phyloP scores from a whole-genome alignment of 2,329 filamentous ascomycete species.

The Epichloe gansuensis region DNA sequence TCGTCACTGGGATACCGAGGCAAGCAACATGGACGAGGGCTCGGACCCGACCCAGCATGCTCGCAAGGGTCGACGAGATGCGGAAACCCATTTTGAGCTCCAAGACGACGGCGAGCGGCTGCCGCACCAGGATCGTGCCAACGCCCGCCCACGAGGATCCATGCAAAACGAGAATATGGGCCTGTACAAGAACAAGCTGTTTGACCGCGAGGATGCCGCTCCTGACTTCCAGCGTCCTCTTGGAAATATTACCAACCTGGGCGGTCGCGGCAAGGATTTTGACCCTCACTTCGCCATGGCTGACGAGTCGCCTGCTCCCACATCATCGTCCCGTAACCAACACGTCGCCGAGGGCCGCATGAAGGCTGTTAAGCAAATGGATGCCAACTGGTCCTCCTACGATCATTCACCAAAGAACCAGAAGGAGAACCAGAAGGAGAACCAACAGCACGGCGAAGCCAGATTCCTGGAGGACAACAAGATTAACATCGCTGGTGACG shows the following conservation, averaged over 20 bases:
- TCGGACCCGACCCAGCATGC: conserved; percentile 43
- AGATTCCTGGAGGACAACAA: conserved; percentile 28
- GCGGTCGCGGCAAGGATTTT: conserved; percentile 64
- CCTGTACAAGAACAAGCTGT: conserved; percentile 68
- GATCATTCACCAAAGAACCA: conserved; percentile 40
- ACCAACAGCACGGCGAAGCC: conserved; percentile 34
- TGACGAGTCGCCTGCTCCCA: conserved; percentile 47
- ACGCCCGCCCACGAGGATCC: conserved; percentile 36
- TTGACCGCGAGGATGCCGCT: conserved; percentile 40
- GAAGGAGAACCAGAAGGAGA: conserved; percentile 46
- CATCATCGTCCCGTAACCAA: conserved; percentile 23
- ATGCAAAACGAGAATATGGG: conserved; percentile 51
- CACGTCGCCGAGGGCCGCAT: conserved; percentile 44
- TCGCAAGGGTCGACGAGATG: conserved; percentile 62
- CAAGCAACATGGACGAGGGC: conserved; percentile 32
- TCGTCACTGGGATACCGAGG: conserved; percentile 66
- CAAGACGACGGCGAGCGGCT: conserved; percentile 56
- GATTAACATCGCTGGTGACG: conserved; percentile 43
- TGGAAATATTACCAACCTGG: conserved; percentile 57
- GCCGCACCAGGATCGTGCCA: conserved; percentile 31
- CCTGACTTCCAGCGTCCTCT: conserved; percentile 34
- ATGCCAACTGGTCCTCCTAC: conserved; percentile 46
- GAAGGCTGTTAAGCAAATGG: conserved; percentile 63
- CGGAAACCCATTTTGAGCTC: conserved; percentile 73
- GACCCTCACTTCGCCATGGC: conserved; percentile 64